Conservation (phyloP, 176 grass and related monocot species). For the Oryza rufipogon region DNA sequence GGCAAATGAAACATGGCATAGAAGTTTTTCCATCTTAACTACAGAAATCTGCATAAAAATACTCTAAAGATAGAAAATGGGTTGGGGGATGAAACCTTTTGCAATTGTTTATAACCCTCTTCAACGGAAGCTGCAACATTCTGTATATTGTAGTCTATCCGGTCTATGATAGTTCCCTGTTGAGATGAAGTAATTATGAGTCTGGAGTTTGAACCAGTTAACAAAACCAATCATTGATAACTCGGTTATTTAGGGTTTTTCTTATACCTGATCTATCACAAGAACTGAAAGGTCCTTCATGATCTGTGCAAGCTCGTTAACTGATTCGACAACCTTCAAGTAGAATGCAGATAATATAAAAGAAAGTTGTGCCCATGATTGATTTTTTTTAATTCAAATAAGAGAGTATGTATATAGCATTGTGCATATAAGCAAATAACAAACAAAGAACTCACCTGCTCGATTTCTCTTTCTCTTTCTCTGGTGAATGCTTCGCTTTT, state of each 20-base stretch:
- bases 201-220: conserved; percentile 25
- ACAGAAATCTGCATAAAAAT: conserved; percentile 1
- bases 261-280: conserved; percentile 93
- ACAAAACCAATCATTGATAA: conserved; percentile 20
- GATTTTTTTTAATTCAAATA: conserved; percentile 9
- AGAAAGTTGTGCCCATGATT: not conserved
- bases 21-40: conserved; percentile 3
- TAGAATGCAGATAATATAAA: conserved; percentile 31
- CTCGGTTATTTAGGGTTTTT: conserved; percentile 24
- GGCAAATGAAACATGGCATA: not conserved
- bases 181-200: conserved; percentile 34
- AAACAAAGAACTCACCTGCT: conserved; percentile 61
- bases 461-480: conserved; percentile 96
- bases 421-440: not conserved
- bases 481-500: conserved; percentile 92
- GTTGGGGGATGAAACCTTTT: conserved; percentile 60
- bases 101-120: conserved; percentile 87
- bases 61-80: not conserved
- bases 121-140: conserved; percentile 85
- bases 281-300: conserved; percentile 99
- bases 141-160: conserved; percentile 94
- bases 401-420: not conserved
- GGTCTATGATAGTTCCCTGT: conserved; percentile 94
- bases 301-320: conserved; percentile 97
- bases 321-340: conserved; percentile 92